Percentiles rank a stretch among this genome's conserved stretches.
These are phyloP conservation scores for Blastobotrys elegans DNA, from an alignment of 1,139 yeast species.

Conservation along the genomic window DNA sequence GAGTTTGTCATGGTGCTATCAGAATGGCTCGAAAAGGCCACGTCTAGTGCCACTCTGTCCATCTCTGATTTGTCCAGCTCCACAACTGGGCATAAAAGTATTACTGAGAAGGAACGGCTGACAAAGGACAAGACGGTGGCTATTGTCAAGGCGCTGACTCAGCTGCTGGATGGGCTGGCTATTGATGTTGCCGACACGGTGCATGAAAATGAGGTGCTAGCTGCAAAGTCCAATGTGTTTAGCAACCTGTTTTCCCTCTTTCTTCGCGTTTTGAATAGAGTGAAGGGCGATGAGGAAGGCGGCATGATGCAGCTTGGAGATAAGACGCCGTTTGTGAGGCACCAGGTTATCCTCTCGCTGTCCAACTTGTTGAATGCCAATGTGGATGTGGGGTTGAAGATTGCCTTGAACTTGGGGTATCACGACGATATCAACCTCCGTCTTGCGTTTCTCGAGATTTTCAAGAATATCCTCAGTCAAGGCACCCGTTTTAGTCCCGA, in stretches of 20 bases:
- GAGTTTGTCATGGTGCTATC: constrained; percentile 53
- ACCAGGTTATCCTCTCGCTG: constrained; percentile 62
- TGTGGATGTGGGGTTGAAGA: constrained; percentile 70
- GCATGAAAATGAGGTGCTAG: constrained; percentile 47
- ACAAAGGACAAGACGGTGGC: constrained; percentile 27
- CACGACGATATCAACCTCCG: constrained; percentile 63
- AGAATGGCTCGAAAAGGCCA: constrained; percentile 53
- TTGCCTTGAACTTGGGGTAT: constrained; percentile 74
- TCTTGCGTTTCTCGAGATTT: constrained; percentile 70
- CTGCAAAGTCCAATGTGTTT: constrained; percentile 61
- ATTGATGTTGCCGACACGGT: constrained; percentile 34
- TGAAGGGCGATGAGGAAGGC: constrained; percentile 32
- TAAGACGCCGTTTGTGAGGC: constrained; percentile 32
- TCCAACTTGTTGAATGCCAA: constrained; percentile 68
- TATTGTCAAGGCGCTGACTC: constrained; percentile 23
- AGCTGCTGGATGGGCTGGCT: constrained; percentile 27
- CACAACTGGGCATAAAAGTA: constrained; percentile 13
- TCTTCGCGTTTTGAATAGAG: constrained; percentile 63
- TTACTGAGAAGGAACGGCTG: constrained; percentile 24
- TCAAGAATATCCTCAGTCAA: constrained; percentile 58
- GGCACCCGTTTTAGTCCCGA: constrained; percentile 34
- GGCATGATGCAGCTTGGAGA: constrained; percentile 14
- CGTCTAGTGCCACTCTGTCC: constrained; percentile 9
- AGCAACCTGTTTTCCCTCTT: constrained; percentile 69
- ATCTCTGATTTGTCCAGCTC: constrained; percentile 5